Evolutionary conservation across 2,329 filamentous ascomycete genomes (phyloP), one percentile per base, ranked within the genome.

Genomic region (Pseudogymnoascus sp.): DNA sequence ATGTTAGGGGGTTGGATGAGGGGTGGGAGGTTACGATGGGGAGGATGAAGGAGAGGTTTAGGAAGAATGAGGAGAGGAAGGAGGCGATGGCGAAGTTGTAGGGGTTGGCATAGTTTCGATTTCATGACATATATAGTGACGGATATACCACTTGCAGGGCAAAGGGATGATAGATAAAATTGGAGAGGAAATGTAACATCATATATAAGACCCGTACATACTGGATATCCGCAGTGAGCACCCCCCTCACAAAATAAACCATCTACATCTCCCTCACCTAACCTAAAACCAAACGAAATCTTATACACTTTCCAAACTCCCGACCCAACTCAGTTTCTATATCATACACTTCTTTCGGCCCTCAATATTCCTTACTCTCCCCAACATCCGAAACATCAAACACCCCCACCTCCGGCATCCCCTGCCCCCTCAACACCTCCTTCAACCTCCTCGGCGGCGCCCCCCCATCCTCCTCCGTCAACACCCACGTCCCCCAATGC

Each of bases 401-500:
- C 0, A 89, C 78, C 0, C 90, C 91, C 54, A 80, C 83, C 75
- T 93, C 88, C 0, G 83, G 78, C 0, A 96, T 73, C 0, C 84
- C 85, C 69, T 86, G 86, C 70, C 81, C 82, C 69, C 78, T 82
- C 72, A 96, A 75, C 2, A 92, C 92, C 72, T 89, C 80, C 74
- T 81, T 87, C 66, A 97, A 77, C 73, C 89, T 76, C 73, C 75
- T 77, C 1, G 92, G 91, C 54, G 93, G 93, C 77, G 96, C 92
- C 64, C 93, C 74, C 1, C 96, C 88, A 65, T 93, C 89, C 75
- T 97, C 93, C 65, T 85, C 81, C 0, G 93, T 96, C 69, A 71
- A 61, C 0, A 90, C 87, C 91, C 93, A 97, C 0, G 89, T 87
- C 2, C 92, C 93, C 92, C 93, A 97, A 73, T 97, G 93, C 69